A percentile compares a stretch with the other conserved stretches of the same genome.
Evolutionary conservation across 139 green algal species (phyloP).

Genomic region (Micractinium sp.): DNA sequence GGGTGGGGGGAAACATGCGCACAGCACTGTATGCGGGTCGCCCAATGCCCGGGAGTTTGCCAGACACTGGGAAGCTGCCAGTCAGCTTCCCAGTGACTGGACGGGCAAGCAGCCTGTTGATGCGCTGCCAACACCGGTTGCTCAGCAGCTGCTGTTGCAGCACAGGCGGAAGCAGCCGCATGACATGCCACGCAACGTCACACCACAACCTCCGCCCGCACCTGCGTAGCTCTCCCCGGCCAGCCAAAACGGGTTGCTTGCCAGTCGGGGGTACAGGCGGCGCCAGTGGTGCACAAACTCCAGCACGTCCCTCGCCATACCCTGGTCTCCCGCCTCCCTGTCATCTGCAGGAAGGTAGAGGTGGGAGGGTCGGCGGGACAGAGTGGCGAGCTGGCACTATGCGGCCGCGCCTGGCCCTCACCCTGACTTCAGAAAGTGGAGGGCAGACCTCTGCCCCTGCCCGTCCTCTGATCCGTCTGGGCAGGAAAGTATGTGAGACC

Average conservation of each 20-base stretch:
- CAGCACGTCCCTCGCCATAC: neutral
- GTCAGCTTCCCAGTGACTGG: too few species aligned
- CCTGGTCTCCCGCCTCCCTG: neutral
- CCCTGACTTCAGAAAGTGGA: too few species aligned
- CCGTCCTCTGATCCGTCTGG: too few species aligned
- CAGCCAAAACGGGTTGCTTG: neutral
- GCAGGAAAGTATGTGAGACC: too few species aligned
- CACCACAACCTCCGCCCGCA: neutral
- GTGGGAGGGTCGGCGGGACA: neutral
- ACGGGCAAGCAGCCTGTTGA: too few species aligned
- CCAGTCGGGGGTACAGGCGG: neutral
- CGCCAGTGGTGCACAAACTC: neutral
- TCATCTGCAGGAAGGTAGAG: neutral
- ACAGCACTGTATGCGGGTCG: neutral
- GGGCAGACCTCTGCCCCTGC: too few species aligned
- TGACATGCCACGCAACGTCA: neutral
- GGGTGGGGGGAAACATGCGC: too few species aligned
- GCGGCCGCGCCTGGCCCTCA: too few species aligned
- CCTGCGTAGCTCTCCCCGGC: conserved; percentile 9
- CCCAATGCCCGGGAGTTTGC: too few species aligned
- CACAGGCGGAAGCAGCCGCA: neutral
- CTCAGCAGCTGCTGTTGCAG: neutral
- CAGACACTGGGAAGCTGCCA: too few species aligned
- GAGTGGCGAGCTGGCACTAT: neutral
- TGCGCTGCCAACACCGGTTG: too few species aligned